Evolutionary conservation across 371 early-diverging fungal genomes (phyloP).

Genomic region (Dichotomocladium elegans): DNA sequence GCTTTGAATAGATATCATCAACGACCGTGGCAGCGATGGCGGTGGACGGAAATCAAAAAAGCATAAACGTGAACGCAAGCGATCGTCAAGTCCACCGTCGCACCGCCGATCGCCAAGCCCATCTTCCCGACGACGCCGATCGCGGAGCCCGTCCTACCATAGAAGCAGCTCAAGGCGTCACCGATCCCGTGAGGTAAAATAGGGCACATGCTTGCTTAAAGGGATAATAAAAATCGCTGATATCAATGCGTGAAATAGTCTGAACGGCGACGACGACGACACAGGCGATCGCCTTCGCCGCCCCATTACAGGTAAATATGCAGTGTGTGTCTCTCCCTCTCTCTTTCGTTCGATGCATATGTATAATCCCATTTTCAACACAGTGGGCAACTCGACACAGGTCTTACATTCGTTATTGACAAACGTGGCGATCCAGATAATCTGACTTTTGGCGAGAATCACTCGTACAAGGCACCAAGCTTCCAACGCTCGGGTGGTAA

Average conservation of each 20-base stretch:
- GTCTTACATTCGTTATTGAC: slow-evolving; percentile 29
- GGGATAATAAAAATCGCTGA: neutral
- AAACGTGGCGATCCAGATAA: slow-evolving; percentile 40
- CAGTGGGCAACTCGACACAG: slow-evolving; percentile 18
- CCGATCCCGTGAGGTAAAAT: neutral
- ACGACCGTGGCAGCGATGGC: neutral
- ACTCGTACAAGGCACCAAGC: slow-evolving; percentile 27
- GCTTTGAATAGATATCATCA: no score
- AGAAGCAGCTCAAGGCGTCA: neutral
- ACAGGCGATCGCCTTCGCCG: slow-evolving; percentile 10
- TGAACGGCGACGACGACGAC: slow-evolving; percentile 5
- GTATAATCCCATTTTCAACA: neutral
- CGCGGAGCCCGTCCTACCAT: neutral
- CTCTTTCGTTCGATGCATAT: neutral
- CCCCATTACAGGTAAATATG: neutral
- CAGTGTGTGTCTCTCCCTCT: neutral
- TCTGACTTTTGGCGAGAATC: slow-evolving; percentile 33
- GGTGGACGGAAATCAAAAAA: slow-evolving; percentile 8
- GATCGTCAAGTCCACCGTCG: neutral
- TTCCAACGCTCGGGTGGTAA: slow-evolving; percentile 40
- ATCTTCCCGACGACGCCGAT: neutral
- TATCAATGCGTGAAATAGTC: neutral
- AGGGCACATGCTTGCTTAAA: neutral
- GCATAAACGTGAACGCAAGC: slow-evolving; percentile 9
- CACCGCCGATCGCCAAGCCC: neutral